Evolutionary conservation across 208 protist genomes (phyloP).

Genomic region (Phytomonas sp.): DNA sequence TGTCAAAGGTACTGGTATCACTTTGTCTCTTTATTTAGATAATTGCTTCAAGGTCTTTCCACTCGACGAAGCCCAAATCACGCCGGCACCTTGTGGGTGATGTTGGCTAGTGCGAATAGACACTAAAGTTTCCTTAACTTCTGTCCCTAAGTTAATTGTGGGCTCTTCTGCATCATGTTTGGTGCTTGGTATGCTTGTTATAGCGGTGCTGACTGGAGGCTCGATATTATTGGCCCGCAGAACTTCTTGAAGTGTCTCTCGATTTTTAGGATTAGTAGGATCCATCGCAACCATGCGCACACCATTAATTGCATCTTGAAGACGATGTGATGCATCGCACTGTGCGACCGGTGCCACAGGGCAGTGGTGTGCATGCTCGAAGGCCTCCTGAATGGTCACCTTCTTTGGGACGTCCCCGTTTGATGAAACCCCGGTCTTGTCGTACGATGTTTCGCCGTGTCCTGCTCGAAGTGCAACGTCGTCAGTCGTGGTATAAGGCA

Average conservation of each 20-base stretch:
- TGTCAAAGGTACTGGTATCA: neutral
- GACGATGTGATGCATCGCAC: conserved; percentile 59
- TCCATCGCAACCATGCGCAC: conserved; percentile 55
- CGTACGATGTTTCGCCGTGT: neutral
- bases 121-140: conserved; percentile 37
- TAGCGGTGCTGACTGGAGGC: neutral
- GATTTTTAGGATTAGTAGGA: conserved; percentile 50
- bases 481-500: neutral
- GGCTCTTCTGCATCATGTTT: conserved; percentile 4
- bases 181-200: conserved; percentile 13
- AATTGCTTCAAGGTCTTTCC: conserved; percentile 2
- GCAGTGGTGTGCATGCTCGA: conserved; percentile 50
- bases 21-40: conserved; percentile 10
- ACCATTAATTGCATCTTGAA: conserved; percentile 68
- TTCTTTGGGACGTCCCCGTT: conserved; percentile 14
- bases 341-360: conserved; percentile 60
- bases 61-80: conserved; percentile 50
- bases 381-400: conserved; percentile 49
- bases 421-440: conserved; percentile 3
- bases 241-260: conserved; percentile 24
- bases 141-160: conserved; percentile 13
- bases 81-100: conserved; percentile 62
- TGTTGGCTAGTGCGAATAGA: conserved; percentile 29
- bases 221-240: conserved; percentile 16
- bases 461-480: conserved; percentile 11